Base-by-base conservation (phyloP, 345 rosid genomes). In the Lepidium aucheri region DNA sequence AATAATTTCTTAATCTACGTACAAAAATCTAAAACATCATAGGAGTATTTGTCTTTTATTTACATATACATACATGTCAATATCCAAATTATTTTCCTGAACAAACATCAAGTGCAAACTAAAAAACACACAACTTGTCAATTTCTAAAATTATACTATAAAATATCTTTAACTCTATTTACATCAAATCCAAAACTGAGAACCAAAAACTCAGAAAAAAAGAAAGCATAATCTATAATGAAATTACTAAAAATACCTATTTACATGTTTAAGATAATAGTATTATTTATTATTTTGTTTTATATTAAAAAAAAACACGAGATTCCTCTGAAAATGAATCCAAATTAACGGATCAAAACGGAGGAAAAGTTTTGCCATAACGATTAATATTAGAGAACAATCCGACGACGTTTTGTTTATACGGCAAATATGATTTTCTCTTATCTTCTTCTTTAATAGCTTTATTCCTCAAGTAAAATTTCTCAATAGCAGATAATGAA, bases 401-500 rank as follows among this genome's bases (percentile, higher is more conserved):
- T 2, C 95, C 95, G 32, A 89, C 76, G 39, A 89, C 70, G 49
- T 74, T 80, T 77, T 78, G 87, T 68, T 85, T 72, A 67, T 93
- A 93, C 8, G 98, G 98, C 14, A 93, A 65, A 72, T 80, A 89
- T 0, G 97, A 87, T 51, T 67, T 74, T 57, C 81, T 78, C 81
- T 79, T 82, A 52, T 79, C 85, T 24, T 78, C 90, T 64, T 79
- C 87, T 53, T 78, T 87, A 53, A 73, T 64, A 0, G 82, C 85
- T 67, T 79, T 89, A 55, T 54, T 89, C 76, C 85, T 85, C 76
- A 80, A 70, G 57, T 89, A 87, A 60, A 92, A 86, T 36, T 58
- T 79, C 76, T 86, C 89, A 56, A 82, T 85, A 13, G 97, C 80
- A 45, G 89, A 86, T 12, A 62, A 68, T 35, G 89, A 82, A 16